A percentile compares a stretch with the other conserved stretches of the same genome.
These are phyloP conservation scores for Pichia sp. DNA, from an alignment of 1,139 yeast species.

Conservation along the genomic window DNA sequence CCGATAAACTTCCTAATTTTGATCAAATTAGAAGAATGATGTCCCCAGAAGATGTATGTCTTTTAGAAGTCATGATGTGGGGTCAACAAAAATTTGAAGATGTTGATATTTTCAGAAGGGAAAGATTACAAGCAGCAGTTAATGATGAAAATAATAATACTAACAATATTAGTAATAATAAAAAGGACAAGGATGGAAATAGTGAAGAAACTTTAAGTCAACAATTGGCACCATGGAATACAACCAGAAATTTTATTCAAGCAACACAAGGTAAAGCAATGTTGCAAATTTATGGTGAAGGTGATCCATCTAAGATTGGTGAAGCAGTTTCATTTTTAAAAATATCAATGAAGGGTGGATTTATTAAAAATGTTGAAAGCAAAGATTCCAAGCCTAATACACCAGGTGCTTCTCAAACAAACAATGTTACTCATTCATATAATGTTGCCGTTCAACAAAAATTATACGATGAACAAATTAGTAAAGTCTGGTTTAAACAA, in stretches of 20 bases:
- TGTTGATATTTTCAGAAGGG: constrained; percentile 27
- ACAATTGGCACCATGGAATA: constrained; percentile 90
- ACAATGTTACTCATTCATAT: constrained; percentile 52
- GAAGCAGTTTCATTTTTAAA: constrained; percentile 85
- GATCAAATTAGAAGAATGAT: constrained; percentile 81
- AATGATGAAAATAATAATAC: constrained; percentile 1
- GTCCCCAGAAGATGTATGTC: constrained; percentile 84
- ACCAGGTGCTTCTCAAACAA: neutral
- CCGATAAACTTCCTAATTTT: constrained; percentile 67
- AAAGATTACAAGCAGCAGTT: constrained; percentile 18
- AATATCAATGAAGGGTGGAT: constrained; percentile 94
- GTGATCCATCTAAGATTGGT: constrained; percentile 92
- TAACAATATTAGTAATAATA: constrained; percentile 6
- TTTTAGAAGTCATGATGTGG: constrained; percentile 88
- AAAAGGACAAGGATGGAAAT: constrained; percentile 24
- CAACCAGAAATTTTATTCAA: constrained; percentile 80
- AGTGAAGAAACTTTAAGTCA: constrained; percentile 58
- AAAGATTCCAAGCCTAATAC: constrained; percentile 12
- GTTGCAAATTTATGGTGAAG: constrained; percentile 95
- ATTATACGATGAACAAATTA: constrained; percentile 86
- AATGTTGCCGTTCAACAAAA: constrained; percentile 86
- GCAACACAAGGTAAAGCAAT: constrained; percentile 97
- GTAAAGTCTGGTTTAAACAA: constrained; percentile 88
- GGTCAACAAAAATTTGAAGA: constrained; percentile 59
- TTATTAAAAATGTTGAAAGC: constrained; percentile 35